phyloP scores from a whole-genome alignment of 2,329 filamentous ascomycete genomes.

The Pseudogymnoascus sp. region DNA sequence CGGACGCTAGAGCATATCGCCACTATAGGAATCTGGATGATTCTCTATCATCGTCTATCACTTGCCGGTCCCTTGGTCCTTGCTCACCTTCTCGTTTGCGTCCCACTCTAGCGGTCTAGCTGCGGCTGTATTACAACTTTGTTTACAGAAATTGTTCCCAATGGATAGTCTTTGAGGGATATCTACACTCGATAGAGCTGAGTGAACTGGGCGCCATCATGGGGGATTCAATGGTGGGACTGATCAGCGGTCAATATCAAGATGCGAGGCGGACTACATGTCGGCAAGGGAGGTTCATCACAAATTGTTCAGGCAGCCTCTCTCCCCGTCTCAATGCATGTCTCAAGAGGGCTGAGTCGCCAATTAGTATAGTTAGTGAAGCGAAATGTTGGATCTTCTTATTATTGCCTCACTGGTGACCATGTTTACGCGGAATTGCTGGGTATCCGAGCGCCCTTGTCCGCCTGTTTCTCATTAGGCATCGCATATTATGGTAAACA shows the following conservation, averaged over 20 bases:
- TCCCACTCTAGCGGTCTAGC: not conserved
- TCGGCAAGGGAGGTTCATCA: not conserved
- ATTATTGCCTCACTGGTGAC: constrained; percentile 3
- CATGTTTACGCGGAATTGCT: not conserved
- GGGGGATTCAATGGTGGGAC: not conserved
- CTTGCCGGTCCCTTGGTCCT: not conserved
- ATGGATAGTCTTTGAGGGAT: not conserved
- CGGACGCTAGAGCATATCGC: constrained; percentile 5
- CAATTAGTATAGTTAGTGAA: not conserved
- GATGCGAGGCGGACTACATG: constrained; percentile 5
- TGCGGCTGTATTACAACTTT: not conserved
- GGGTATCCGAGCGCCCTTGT: not conserved
- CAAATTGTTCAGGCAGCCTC: not conserved
- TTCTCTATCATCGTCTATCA: constrained; percentile 4
- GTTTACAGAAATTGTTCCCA: not conserved
- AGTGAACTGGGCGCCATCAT: not conserved
- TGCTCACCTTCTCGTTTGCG: not conserved
- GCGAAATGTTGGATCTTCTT: not conserved
- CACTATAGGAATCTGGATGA: constrained; percentile 5
- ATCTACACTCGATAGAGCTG: not conserved
- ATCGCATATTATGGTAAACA: constrained; percentile 2
- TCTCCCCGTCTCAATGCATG: constrained; percentile 1
- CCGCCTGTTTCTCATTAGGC: not conserved
- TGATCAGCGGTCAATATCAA: not conserved
- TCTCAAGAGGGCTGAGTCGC: not conserved